Evolutionary conservation across 2,329 filamentous ascomycete genomes (phyloP), one percentile per base, ranked within the genome.

Genomic region (Graphiopsis chlorocephala): DNA sequence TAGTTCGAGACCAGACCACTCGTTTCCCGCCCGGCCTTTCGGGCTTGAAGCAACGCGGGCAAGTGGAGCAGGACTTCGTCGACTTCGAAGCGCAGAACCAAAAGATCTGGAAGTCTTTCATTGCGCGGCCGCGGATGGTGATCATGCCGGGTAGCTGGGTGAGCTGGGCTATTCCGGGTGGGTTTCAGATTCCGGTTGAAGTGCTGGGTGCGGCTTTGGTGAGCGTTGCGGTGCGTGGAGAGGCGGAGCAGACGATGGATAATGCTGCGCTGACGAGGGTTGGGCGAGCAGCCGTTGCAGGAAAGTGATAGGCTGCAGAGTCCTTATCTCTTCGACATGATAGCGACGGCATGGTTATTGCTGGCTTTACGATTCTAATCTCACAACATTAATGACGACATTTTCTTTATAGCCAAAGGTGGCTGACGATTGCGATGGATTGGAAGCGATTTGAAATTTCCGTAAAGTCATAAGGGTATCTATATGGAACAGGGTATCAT

Each of bases 1-100:
- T 73, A 3, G 74, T 76, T 50, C 67, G 71, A 28, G 76, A 78
- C 56, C 68, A 75, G 65, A 67, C 48, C 10, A 74, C 71, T 63
- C 65, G 68, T 11, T 64, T 78, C 56, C 38, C 55, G 6, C 47
- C 42, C 1, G 31, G 52, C 10, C 35, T 66, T 17, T 61, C 53
- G 14, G 50, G 35, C 17, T 58, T 60, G 50, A 45, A 66, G 60
- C 26, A 48, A 15, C 35, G 31, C 26, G 71, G 73, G 4, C 64
- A 68, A 26, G 67, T 72, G 10, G 74, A 76, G 65, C 71, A 66
- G 11, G 66, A 67, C 14, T 67, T 77, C 2, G 64, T 73, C 28
- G 68, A 65, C 3, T 62, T 71, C 23, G 64, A 71, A 53, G 67
- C 69, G 25, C 60, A 72, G 50, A 63, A 71, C 42, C 58, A 28